phyloP scores from a whole-genome alignment of 495 filamentous ascomycete genomes.

The Monascus purpureus region DNA sequence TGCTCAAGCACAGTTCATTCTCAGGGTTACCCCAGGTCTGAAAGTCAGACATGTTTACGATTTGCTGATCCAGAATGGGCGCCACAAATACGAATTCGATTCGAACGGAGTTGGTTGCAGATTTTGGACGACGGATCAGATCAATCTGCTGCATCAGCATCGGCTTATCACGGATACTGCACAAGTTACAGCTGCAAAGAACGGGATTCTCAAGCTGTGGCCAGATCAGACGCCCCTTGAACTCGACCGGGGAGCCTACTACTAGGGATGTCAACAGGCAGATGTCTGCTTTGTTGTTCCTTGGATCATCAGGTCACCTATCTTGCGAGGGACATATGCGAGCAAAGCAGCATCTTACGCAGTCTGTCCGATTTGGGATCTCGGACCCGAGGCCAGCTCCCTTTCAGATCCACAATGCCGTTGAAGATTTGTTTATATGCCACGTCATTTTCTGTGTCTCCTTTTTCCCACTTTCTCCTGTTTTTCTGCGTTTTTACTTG shows the following conservation, averaged over 20 bases:
- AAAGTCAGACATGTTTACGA: conserved; percentile 10
- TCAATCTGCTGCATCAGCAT: conserved; percentile 1
- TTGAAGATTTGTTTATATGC: too few species aligned
- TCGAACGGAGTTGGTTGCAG: conserved; percentile 25
- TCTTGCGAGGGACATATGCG: too few species aligned
- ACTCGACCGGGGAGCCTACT: conserved; percentile 7
- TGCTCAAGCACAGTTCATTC: conserved; percentile 3
- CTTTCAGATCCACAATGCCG: too few species aligned
- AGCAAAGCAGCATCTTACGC: too few species aligned
- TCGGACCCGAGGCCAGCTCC: too few species aligned
- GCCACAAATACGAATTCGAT: conserved; percentile 65
- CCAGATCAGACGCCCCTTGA: conserved; percentile 3
- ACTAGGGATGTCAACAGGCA: too few species aligned
- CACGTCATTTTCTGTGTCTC: too few species aligned
- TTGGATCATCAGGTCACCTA: too few species aligned
- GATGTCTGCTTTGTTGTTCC: too few species aligned
- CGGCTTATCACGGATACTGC: background rate
- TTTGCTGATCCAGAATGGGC: conserved; percentile 59
- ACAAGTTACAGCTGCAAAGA: conserved; percentile 4
- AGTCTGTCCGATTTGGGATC: too few species aligned
- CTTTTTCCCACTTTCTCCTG: too few species aligned
- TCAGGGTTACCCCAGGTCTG: conserved; percentile 20
- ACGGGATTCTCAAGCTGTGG: conserved; percentile 3
- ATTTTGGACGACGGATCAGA: conserved; percentile 5
- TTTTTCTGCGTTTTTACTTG: too few species aligned